Percentiles rank a stretch among this genome's conserved stretches.
Evolutionary conservation across 768 basidiomycete genomes (phyloP).

Genomic region (Sutorius australiensis): DNA sequence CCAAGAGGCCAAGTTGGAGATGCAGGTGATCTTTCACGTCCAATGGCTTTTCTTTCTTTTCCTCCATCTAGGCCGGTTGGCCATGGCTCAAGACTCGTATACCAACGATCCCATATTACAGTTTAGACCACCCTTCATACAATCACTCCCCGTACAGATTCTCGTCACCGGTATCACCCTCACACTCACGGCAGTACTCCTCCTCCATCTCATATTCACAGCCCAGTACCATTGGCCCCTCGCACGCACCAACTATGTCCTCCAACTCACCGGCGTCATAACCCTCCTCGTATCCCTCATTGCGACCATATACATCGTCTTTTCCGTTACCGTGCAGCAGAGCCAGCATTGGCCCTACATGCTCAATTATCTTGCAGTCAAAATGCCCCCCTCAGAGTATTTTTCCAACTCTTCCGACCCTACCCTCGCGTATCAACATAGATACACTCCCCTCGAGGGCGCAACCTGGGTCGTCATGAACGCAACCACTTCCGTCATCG

Average conservation of each 20-base stretch:
- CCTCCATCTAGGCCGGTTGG: conserved; percentile 4
- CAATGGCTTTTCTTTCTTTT: conserved; percentile 3
- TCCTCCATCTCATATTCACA: conserved; percentile 92
- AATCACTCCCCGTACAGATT: conserved; percentile 88
- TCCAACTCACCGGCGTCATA: conserved; percentile 81
- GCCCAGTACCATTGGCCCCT: conserved; percentile 95
- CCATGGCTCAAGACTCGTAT: conserved; percentile 25
- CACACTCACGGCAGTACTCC: conserved; percentile 78
- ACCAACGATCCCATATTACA: conserved; percentile 67
- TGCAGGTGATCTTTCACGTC: not conserved
- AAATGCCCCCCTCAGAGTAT: conserved; percentile 41
- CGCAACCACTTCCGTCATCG: conserved; percentile 75
- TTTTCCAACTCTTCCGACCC: conserved; percentile 18
- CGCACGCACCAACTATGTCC: conserved; percentile 85
- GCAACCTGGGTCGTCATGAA: conserved; percentile 88
- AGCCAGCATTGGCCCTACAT: conserved; percentile 91
- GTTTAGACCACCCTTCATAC: conserved; percentile 77
- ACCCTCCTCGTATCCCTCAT: conserved; percentile 75
- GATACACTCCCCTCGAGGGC: conserved; percentile 62
- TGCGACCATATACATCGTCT: conserved; percentile 73
- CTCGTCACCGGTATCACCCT: conserved; percentile 80
- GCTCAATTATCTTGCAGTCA: conserved; percentile 85
- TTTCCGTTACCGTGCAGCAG: conserved; percentile 53
- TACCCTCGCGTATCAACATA: conserved; percentile 19
- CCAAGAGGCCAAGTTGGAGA: not conserved